A percentile compares a stretch with the other conserved stretches of the same genome.
Conservation (phyloP, 352 stramenopile species). For the Pythium rishiriense region DNA sequence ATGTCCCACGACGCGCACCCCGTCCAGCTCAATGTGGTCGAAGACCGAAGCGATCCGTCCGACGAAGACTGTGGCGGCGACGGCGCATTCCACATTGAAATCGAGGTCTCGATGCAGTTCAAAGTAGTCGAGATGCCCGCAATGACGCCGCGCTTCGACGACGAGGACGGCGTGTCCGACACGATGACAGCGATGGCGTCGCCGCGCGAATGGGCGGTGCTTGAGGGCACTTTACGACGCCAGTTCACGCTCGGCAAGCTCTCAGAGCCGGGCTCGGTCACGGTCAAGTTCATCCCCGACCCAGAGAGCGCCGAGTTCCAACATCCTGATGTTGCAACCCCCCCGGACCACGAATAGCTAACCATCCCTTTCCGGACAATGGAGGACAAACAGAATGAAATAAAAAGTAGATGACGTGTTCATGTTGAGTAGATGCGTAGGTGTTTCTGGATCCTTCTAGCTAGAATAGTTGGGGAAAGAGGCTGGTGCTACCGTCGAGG, state of each 20-base stretch:
- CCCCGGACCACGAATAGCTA: neutral
- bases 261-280: constrained; percentile 49
- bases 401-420: neutral
- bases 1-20: constrained; percentile 64
- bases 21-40: constrained; percentile 51
- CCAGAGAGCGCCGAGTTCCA: constrained; percentile 3
- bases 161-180: constrained; percentile 3
- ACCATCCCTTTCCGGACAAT: neutral
- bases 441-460: neutral
- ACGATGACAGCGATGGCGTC: constrained; percentile 7
- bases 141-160: neutral
- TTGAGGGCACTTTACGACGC: constrained; percentile 57
- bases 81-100: constrained; percentile 48
- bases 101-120: constrained; percentile 75
- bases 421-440: neutral
- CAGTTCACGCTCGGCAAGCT: constrained; percentile 60
- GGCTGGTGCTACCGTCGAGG: constrained; percentile 74
- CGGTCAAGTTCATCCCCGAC: constrained; percentile 37
- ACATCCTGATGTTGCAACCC: neutral
- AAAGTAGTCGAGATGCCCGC: constrained; percentile 52
- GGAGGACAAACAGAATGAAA: neutral
- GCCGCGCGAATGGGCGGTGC: constrained; percentile 46
- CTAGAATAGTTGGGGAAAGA: constrained; percentile 78
- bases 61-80: neutral
- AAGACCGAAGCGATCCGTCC: constrained; percentile 8